phyloP scores from a whole-genome alignment of 176 grass and related monocot genomes.

The Avena eriantha region DNA sequence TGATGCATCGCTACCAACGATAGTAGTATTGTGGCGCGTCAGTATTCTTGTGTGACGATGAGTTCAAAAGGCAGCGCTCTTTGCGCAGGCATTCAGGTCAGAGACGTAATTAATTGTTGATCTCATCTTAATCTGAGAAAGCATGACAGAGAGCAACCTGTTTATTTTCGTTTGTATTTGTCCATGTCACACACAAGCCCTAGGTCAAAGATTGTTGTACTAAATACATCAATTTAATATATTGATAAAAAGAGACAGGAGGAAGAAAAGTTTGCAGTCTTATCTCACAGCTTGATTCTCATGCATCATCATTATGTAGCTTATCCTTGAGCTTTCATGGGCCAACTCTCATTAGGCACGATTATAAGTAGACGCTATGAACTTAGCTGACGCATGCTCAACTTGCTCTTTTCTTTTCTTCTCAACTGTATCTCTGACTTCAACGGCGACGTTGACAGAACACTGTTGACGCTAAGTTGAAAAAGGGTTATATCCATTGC shows the following conservation, averaged over 20 bases:
- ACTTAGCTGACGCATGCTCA: neutral
- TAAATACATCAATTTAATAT: neutral
- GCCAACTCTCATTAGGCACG: conserved; percentile 16
- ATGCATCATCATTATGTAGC: neutral
- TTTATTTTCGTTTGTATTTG: neutral
- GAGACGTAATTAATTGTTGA: neutral
- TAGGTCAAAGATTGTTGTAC: conserved; percentile 3
- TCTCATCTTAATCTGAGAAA: conserved; percentile 37
- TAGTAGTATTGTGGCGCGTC: neutral
- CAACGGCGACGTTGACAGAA: neutral
- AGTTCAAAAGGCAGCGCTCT: conserved; percentile 36
- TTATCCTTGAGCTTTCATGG: conserved; percentile 5
- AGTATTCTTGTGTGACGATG: conserved; percentile 4
- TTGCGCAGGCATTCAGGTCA: neutral
- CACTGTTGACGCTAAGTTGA: conserved; percentile 34
- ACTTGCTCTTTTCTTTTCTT: neutral
- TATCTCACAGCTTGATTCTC: neutral
- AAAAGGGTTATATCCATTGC: conserved; percentile 22
- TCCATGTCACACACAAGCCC: neutral
- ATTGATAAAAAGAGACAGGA: neutral
- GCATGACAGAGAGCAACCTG: neutral
- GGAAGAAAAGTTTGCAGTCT: neutral
- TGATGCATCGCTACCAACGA: conserved; percentile 13
- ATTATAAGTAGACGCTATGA: neutral
- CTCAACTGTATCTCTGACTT: conserved; percentile 32